A percentile compares a stretch with the other conserved stretches of the same genome.
Conservation (phyloP, 306 rosid genomes). For the Sesbania bispinosa region DNA sequence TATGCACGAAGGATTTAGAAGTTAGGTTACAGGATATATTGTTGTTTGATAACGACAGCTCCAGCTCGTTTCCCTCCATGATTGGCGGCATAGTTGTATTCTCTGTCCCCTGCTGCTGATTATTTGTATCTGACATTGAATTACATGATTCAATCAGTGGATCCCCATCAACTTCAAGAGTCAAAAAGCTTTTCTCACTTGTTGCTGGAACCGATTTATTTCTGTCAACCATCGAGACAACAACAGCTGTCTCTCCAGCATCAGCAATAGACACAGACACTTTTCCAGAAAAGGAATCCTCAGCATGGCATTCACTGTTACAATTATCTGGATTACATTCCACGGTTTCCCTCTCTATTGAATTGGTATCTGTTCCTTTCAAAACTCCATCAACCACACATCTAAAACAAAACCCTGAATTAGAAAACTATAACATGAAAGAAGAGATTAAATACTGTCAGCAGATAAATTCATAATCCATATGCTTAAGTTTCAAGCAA, state of each 20-base stretch:
- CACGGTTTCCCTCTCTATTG: constrained; percentile 29
- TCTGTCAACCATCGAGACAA: constrained; percentile 77
- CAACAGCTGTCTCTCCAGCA: constrained; percentile 90
- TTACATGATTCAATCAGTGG: constrained; percentile 42
- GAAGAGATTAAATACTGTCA: constrained; percentile 23
- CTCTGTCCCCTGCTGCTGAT: constrained; percentile 36
- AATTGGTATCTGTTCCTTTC: constrained; percentile 40
- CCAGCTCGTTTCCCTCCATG: constrained; percentile 51
- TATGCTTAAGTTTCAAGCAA: constrained; percentile 1
- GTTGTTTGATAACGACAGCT: constrained; percentile 53
- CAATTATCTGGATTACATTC: constrained; percentile 35
- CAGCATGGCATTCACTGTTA: constrained; percentile 34
- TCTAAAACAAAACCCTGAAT: constrained; percentile 48
- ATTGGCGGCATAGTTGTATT: constrained; percentile 31
- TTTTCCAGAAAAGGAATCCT: constrained; percentile 57
- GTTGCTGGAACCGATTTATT: constrained; percentile 39
- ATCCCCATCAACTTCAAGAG: constrained; percentile 46
- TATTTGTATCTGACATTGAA: constrained; percentile 35
- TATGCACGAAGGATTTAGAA: constrained; percentile 40
- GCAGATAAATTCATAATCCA: constrained; percentile 18
- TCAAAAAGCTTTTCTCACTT: constrained; percentile 37
- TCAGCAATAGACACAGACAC: constrained; percentile 86
- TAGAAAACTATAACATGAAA: constrained; percentile 26
- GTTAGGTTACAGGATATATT: constrained; percentile 41
- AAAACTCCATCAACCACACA: constrained; percentile 55